Evolutionary conservation across 352 stramenopile species (phyloP).

Genomic region (Globisporangium lucens): DNA sequence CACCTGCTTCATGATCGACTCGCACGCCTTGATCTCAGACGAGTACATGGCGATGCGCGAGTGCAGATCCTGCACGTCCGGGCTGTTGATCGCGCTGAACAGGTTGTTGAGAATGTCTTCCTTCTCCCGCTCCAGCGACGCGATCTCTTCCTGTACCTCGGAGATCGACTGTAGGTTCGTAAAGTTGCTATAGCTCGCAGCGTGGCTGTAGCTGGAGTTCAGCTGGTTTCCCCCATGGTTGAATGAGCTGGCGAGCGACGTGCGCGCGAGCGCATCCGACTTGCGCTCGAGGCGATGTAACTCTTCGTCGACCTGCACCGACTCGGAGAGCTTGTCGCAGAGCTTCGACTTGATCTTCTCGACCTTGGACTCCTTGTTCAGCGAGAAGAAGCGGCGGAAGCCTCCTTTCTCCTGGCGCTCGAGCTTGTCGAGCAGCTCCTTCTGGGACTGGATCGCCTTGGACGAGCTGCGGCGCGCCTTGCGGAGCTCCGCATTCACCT

Average conservation of each 20-base stretch:
- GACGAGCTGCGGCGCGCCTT: constrained; percentile 63
- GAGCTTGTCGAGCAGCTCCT: constrained; percentile 81
- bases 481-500: constrained; percentile 49
- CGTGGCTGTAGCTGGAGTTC: constrained; percentile 19
- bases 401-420: constrained; percentile 65
- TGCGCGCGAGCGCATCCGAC: constrained; percentile 58
- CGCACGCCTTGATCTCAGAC: constrained; percentile 75
- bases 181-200: constrained; percentile 19
- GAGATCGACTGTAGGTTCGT: constrained; percentile 25
- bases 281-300: constrained; percentile 62
- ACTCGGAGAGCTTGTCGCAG: constrained; percentile 69
- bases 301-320: constrained; percentile 62
- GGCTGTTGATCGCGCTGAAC: constrained; percentile 52
- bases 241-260: constrained; percentile 33
- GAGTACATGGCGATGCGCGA: constrained; percentile 66
- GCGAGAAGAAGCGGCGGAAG: constrained; percentile 61
- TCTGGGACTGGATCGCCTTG: constrained; percentile 78
- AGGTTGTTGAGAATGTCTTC: constrained; percentile 69
- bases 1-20: constrained; percentile 74
- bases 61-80: constrained; percentile 69
- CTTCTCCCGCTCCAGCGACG: constrained; percentile 63
- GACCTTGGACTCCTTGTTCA: constrained; percentile 71
- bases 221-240: not conserved
- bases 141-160: constrained; percentile 57
- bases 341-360: constrained; percentile 69